Evolutionary conservation across 2,329 filamentous ascomycete genomes (phyloP), one percentile per base, ranked within the genome.

Genomic region (Aureobasidium subglaciale): DNA sequence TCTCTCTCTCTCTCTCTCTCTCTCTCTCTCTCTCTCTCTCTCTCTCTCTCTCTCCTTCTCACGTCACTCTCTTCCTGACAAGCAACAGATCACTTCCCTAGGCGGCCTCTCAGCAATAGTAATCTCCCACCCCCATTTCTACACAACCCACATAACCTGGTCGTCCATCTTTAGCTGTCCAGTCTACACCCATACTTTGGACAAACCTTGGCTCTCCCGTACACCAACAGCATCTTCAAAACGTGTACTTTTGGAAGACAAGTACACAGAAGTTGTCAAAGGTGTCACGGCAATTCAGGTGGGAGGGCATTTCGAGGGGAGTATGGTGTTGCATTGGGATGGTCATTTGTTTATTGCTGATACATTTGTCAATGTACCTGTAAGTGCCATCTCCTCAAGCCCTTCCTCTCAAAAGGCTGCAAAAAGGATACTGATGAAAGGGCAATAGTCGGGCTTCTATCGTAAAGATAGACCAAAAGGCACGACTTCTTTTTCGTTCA

Each of bases 221-320:
- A 61, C 65, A 8, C 75, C n/a, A 61, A 45, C 64, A 15, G 34
- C 72, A 7, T 74, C 78, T 4, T 56, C 67, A 50, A 72, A 72
- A 5, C 57, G 68, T 53, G 72, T 72, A 4, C 75, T 81, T 60
- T 70, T 86, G 45, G 57, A 48, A 11, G 62, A 65, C 2, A 61
- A 37, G 10, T 56, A 41, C 4, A 52, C 62, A 55, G 45, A 68
- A 55, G 68, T 78, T 65, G 37, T 75, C 58, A 62, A 75, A 0
- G 82, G 80, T 0, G 75, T 85, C 3, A 79, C 73, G 29, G 82
- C 80, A 0, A 75, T 92, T 50, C 88, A 89, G 68, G 76, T 85
- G 0, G 87, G 88, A 0, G 89, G 89, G 0, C 88, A 95, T 71
- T 93, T 93, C 63, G 85, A 86, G 0, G 89, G 89, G 0, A 88